phyloP scores from a whole-genome alignment of 1,284 basidiomycete genomes.

The Marasmius tenuissimus region DNA sequence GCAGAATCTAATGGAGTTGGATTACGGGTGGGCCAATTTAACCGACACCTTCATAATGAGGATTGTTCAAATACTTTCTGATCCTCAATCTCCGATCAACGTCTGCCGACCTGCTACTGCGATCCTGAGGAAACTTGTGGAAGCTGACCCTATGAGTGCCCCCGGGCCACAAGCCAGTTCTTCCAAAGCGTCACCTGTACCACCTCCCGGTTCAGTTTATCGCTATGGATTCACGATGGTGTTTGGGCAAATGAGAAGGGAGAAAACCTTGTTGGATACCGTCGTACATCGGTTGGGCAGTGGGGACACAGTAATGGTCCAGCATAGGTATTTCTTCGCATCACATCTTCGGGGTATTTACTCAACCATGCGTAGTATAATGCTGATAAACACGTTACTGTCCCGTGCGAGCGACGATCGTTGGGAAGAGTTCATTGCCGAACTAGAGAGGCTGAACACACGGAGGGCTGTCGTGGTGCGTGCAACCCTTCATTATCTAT shows the following conservation, averaged over 20 bases:
- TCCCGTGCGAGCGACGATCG: conserved; percentile 73
- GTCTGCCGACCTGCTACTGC: conserved; percentile 96
- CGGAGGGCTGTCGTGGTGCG: conserved; percentile 83
- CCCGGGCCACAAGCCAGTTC: conserved; percentile 62
- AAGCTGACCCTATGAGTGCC: conserved; percentile 70
- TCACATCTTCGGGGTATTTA: background rate
- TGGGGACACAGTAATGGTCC: conserved; percentile 81
- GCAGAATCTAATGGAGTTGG: conserved; percentile 85
- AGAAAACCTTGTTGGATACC: conserved; percentile 66
- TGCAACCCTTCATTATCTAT: conserved; percentile 12
- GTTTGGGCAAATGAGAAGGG: conserved; percentile 76
- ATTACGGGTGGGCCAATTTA: conserved; percentile 78
- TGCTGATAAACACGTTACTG: conserved; percentile 86
- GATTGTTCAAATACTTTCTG: conserved; percentile 81
- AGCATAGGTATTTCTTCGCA: conserved; percentile 61
- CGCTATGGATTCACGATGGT: conserved; percentile 84
- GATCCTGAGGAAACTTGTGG: conserved; percentile 86
- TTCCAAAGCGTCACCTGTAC: conserved; percentile 51
- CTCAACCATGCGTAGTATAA: conserved; percentile 55
- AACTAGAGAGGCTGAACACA: conserved; percentile 79
- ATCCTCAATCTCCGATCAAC: conserved; percentile 81
- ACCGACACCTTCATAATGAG: conserved; percentile 72
- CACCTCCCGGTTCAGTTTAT: conserved; percentile 67
- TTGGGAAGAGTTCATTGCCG: conserved; percentile 78
- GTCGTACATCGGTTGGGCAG: conserved; percentile 80